Conservation (phyloP, 1,284 basidiomycete genomes). For the Kalmanozyma brasiliensis region DNA sequence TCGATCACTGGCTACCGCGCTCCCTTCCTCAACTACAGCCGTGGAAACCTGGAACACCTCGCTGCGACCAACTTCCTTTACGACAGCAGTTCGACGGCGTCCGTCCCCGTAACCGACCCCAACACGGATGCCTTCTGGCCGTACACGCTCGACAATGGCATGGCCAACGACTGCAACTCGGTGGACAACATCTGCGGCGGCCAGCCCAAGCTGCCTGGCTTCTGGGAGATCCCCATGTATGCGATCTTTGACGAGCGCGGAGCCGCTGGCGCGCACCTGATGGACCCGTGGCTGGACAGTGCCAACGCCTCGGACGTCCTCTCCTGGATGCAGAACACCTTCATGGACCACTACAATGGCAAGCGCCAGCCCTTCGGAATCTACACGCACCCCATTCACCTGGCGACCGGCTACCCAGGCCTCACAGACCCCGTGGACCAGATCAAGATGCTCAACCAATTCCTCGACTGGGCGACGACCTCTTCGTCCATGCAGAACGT, state of each 20-base stretch:
- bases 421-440: conserved; percentile 43
- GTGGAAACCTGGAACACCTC: conserved; percentile 75
- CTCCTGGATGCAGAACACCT: conserved; percentile 79
- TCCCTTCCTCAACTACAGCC: conserved; percentile 78
- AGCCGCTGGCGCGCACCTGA: conserved; percentile 71
- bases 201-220: conserved; percentile 78
- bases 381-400: conserved; percentile 83
- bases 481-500: conserved; percentile 71
- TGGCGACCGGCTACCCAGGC: conserved; percentile 72
- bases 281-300: conserved; percentile 82
- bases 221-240: conserved; percentile 64
- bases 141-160: conserved; percentile 73
- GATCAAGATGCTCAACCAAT: conserved; percentile 75
- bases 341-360: conserved; percentile 74
- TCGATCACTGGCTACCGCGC: conserved; percentile 80
- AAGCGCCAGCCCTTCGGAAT: conserved; percentile 83
- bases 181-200: conserved; percentile 76
- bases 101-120: conserved; percentile 77
- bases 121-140: conserved; percentile 76
- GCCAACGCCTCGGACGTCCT: conserved; percentile 70
- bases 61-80: conserved; percentile 75
- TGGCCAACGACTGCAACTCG: conserved; percentile 80
- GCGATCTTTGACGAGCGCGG: conserved; percentile 51
- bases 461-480: conserved; percentile 79
- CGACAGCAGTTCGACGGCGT: conserved; percentile 76